Conservation (phyloP, 371 early-diverging fungal genomes). For the Saksenaea oblongispora region DNA sequence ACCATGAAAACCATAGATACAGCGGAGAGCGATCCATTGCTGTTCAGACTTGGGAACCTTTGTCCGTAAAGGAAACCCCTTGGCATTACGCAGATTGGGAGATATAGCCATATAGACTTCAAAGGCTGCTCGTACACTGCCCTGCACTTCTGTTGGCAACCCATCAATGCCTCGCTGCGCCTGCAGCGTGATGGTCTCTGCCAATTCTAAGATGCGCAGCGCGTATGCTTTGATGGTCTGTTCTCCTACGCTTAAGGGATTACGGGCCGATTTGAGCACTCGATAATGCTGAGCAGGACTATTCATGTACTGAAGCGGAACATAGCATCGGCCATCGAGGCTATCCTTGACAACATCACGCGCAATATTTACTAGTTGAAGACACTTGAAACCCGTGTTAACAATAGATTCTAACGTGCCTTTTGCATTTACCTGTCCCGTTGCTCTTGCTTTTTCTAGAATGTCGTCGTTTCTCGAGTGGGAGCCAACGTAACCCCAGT, state of each 20-base stretch:
- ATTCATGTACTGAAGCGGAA: constrained; percentile 42
- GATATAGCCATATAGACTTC: constrained; percentile 51
- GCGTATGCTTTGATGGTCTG: constrained; percentile 21
- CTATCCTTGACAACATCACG: constrained; percentile 58
- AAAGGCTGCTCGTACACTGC: constrained; percentile 47
- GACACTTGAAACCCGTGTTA: constrained; percentile 26
- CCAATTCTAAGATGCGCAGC: constrained; percentile 26
- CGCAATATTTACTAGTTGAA: constrained; percentile 61
- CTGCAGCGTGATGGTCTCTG: constrained; percentile 27
- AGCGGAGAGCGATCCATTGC: constrained; percentile 39
- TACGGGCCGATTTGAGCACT: constrained; percentile 19
- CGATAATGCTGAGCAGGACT: constrained; percentile 18
- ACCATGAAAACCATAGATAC: constrained; percentile 41
- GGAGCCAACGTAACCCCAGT: constrained; percentile 30
- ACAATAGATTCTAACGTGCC: too few relatives aligned
- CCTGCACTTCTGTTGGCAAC: constrained; percentile 39
- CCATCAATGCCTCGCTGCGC: constrained; percentile 42
- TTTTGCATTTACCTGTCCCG: constrained; percentile 44
- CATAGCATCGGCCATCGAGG: constrained; percentile 47
- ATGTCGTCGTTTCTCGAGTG: constrained; percentile 26
- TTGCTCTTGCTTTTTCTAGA: constrained; percentile 42
- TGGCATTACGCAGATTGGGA: constrained; percentile 24
- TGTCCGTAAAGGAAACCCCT: constrained; percentile 44
- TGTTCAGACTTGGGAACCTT: constrained; percentile 37
- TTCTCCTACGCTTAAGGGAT: constrained; percentile 27